Conservation (phyloP, 352 stramenopile species). For the Globisporangium spinosum region DNA sequence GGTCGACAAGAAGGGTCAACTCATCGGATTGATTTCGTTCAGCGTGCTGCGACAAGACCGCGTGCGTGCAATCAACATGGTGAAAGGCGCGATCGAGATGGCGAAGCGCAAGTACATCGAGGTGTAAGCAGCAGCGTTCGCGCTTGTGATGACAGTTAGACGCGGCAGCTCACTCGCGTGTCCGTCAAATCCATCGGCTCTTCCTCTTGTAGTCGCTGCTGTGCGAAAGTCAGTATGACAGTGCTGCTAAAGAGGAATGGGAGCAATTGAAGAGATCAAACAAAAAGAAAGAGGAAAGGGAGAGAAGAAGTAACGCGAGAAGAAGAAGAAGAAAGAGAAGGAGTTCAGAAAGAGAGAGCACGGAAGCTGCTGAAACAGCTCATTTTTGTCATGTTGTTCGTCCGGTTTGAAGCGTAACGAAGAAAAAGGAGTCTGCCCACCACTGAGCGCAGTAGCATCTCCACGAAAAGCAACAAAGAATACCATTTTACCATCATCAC, state of each 20-base stretch:
- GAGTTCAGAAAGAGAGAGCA: slow-evolving; percentile 5
- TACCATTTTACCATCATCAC: neutral
- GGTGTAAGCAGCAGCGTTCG: slow-evolving; percentile 27
- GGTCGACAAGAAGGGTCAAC: slow-evolving; percentile 81
- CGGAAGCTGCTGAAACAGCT: neutral
- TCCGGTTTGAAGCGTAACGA: slow-evolving; percentile 18
- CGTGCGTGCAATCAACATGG: slow-evolving; percentile 87
- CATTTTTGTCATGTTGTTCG: slow-evolving; percentile 21
- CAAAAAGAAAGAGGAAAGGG: neutral
- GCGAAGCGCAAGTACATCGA: slow-evolving; percentile 79
- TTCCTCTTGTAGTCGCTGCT: neutral
- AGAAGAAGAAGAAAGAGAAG: neutral
- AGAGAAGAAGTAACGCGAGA: neutral
- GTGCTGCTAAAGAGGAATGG: neutral
- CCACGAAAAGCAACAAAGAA: neutral
- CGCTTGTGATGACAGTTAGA: neutral
- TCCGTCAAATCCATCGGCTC: neutral
- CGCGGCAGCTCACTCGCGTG: neutral
- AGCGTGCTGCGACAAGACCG: slow-evolving; percentile 82
- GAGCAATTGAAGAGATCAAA: neutral
- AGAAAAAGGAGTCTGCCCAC: neutral
- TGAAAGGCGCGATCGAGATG: slow-evolving; percentile 81
- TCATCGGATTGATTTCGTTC: slow-evolving; percentile 87
- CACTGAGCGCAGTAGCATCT: neutral
- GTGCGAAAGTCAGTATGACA: slow-evolving; percentile 7